Evolutionary conservation across 306 rosid species (phyloP).

Genomic region (Clitoria ternatea): DNA sequence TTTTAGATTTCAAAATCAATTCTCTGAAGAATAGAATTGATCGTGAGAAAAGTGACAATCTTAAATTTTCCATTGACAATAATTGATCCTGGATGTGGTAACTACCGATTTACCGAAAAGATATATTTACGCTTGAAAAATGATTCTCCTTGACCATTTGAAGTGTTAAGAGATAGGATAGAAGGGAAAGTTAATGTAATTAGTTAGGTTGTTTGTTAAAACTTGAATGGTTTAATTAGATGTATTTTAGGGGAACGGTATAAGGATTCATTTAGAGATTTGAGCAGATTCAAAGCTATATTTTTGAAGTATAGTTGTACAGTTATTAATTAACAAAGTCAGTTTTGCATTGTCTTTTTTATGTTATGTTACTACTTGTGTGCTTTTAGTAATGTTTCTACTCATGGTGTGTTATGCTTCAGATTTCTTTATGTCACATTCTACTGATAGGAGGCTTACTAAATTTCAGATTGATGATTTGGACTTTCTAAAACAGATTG

Average conservation of each 20-base stretch:
- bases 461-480: constrained; percentile 78
- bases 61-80: background rate
- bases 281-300: too few relatives aligned
- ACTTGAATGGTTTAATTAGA: background rate
- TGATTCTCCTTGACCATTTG: background rate
- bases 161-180: background rate
- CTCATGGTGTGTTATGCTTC: constrained; percentile 19
- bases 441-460: constrained; percentile 19
- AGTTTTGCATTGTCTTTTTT: too few relatives aligned
- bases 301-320: too few relatives aligned
- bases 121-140: background rate
- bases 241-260: background rate
- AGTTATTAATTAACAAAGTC: too few relatives aligned
- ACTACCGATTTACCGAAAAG: background rate
- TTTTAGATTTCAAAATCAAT: background rate
- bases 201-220: background rate
- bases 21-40: background rate
- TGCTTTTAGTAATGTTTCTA: too few relatives aligned
- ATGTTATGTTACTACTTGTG: too few relatives aligned
- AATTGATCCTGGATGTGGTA: background rate
- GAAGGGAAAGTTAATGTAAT: background rate
- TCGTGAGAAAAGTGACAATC: background rate
- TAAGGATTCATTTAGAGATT: background rate
- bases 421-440: constrained; percentile 25
- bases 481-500: constrained; percentile 57